Conservation (phyloP, 2,329 filamentous ascomycete species). For the Gnomoniopsis sp. region DNA sequence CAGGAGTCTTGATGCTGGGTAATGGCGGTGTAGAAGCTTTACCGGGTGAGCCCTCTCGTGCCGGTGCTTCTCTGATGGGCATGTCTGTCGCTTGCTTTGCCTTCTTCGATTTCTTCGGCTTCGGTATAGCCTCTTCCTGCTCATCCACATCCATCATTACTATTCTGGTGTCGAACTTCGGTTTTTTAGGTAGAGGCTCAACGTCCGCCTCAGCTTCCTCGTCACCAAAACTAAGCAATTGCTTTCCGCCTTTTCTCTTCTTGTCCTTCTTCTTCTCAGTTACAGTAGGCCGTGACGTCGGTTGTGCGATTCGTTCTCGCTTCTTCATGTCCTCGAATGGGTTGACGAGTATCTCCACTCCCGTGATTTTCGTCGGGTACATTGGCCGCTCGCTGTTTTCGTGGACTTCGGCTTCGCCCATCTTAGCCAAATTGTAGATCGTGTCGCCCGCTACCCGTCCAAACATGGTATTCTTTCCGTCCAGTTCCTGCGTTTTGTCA, state of each 20-base stretch:
- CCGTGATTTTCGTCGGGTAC: slow-evolving; percentile 77
- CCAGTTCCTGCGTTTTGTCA: slow-evolving; percentile 78
- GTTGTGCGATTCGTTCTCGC: slow-evolving; percentile 55
- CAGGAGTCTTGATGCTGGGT: background rate
- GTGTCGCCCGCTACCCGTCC: slow-evolving; percentile 89
- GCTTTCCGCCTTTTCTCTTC: slow-evolving; percentile 74
- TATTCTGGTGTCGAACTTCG: slow-evolving; percentile 75
- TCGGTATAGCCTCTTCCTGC: slow-evolving; percentile 31
- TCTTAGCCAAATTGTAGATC: slow-evolving; percentile 92
- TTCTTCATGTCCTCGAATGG: slow-evolving; percentile 80
- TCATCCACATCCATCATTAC: slow-evolving; percentile 66
- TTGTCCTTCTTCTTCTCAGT: slow-evolving; percentile 54
- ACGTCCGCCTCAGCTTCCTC: slow-evolving; percentile 59
- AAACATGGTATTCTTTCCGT: slow-evolving; percentile 89
- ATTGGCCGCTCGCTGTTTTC: slow-evolving; percentile 77
- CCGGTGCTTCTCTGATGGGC: slow-evolving; percentile 24
- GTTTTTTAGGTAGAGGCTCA: slow-evolving; percentile 65
- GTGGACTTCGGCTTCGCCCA: slow-evolving; percentile 81
- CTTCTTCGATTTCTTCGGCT: slow-evolving; percentile 24
- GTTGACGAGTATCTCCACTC: slow-evolving; percentile 73
- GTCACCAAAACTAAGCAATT: slow-evolving; percentile 74
- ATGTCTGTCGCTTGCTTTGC: slow-evolving; percentile 23
- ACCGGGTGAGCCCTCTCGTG: slow-evolving; percentile 23
- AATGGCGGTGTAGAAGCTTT: slow-evolving; percentile 5
- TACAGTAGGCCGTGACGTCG: slow-evolving; percentile 40